Percentiles rank a stretch among this genome's conserved stretches.
Conservation (phyloP, 2,329 filamentous ascomycete species). For the Byssoonygena ceratinophila region DNA sequence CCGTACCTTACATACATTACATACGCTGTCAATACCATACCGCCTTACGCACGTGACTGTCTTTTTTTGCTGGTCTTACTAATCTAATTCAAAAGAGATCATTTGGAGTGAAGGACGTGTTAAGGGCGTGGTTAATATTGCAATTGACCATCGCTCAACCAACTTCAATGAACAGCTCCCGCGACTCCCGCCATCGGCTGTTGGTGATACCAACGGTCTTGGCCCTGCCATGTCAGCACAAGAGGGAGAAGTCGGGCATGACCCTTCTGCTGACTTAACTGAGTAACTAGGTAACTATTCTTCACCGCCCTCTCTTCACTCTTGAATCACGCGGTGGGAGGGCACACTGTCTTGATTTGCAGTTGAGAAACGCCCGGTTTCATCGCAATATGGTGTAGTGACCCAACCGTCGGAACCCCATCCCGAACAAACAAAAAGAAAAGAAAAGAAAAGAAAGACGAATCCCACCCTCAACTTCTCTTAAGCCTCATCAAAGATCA, state of each 20-base stretch:
- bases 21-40: background rate
- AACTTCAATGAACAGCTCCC: background rate
- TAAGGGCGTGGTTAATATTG: too few relatives aligned
- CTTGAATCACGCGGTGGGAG: background rate
- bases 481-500: too few relatives aligned
- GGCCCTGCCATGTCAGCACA: slow-evolving; percentile 4
- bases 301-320: too few relatives aligned
- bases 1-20: background rate
- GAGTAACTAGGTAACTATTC: background rate
- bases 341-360: background rate
- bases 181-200: background rate
- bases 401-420: background rate
- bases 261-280: background rate
- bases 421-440: too few relatives aligned
- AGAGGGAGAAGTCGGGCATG: background rate
- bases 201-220: slow-evolving; percentile 4
- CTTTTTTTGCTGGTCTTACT: too few relatives aligned
- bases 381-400: background rate
- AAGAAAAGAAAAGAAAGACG: background rate
- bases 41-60: background rate
- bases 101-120: too few relatives aligned
- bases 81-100: too few relatives aligned
- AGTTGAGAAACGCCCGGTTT: background rate
- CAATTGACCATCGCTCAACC: too few relatives aligned
- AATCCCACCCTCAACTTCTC: background rate